Evolutionary conservation across 345 rosid species (phyloP).

Genomic region (Erysimum cheiranthoides): DNA sequence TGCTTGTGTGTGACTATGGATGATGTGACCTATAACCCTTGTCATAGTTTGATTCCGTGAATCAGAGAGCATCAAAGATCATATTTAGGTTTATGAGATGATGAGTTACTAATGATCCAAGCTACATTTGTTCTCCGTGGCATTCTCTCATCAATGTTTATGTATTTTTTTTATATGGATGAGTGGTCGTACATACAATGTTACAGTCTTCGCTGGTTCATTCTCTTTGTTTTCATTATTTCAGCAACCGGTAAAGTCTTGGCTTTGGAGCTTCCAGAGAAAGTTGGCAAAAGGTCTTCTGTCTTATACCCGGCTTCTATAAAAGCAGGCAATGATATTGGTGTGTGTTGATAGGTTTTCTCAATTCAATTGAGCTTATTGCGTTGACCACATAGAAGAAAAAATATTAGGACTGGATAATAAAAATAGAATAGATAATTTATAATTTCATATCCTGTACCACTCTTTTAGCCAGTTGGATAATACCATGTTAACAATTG

Average conservation of each 20-base stretch:
- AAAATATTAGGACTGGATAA: not conserved
- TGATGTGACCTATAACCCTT: slow-evolving; percentile 10
- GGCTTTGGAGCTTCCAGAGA: slow-evolving; percentile 89
- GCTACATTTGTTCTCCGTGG: slow-evolving; percentile 2
- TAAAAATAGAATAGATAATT: not conserved
- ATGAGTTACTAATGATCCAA: not conserved
- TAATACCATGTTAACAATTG: not conserved
- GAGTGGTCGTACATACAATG: not conserved
- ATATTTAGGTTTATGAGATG: slow-evolving; percentile 5
- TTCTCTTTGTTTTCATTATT: slow-evolving; percentile 30
- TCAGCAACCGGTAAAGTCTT: slow-evolving; percentile 91
- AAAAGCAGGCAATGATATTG: slow-evolving; percentile 90
- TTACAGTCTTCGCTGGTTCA: not conserved
- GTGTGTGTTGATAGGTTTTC: slow-evolving; percentile 48
- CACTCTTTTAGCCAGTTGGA: not conserved
- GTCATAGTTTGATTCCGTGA: not conserved
- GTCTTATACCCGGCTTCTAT: slow-evolving; percentile 96
- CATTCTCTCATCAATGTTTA: not conserved
- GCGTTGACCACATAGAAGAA: not conserved
- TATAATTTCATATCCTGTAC: too few relatives aligned
- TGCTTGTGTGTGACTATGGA: slow-evolving; percentile 15
- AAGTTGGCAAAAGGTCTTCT: slow-evolving; percentile 59
- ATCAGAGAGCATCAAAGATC: slow-evolving; percentile 1
- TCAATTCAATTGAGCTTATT: slow-evolving; percentile 13
- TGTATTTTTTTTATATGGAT: not conserved